Base-by-base conservation (phyloP, 495 filamentous ascomycete genomes). In the Darksidea phi region DNA sequence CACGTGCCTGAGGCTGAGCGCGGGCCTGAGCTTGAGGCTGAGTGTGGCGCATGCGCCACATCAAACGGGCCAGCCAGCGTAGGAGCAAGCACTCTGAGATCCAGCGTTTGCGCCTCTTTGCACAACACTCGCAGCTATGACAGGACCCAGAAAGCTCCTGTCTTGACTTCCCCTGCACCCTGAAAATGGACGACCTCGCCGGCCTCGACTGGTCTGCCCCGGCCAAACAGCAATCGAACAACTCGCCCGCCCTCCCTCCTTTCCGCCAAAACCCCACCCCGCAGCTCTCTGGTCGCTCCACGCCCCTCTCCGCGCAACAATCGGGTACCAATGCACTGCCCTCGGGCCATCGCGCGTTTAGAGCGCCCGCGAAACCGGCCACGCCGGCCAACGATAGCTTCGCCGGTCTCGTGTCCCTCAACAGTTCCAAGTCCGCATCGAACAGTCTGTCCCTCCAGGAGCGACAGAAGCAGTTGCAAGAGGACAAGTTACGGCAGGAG, bases 361-460 rank as follows among this genome's bases (percentile, higher is more conserved):
- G 70, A 58, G 53, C 72, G 25, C 77, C 78, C 18, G 78, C 84
- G 0, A 83, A 85, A 64, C 67, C 82, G 4, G 70, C 83, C 6
- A 87, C 87, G 36, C 82, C 87, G 1, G 78, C 81, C 5, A 81
- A 81, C 53, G 93, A 97, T 71, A 95, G 88, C 77, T 98, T 98
- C 71, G 88, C 92, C 62, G 90, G 88, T 68, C 78, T 98, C 18
- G 86, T 97, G 20, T 87, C 84, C 43, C 89, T 93, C 59, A 84
- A 83, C 47, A 75, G 83, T 12, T 79, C 84, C n/a, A 88, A 88
- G 66, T 68, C 78, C 25, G 74, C 73, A 46, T 79, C 73, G n/a
- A 85, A 81, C 71, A 91, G 86, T 59, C 76, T 96, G 0, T 88
- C 87, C 1, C 80, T 98, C 6, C 81, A 87, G 55, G 90, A 97